Evolutionary conservation across 129 eudicot genomes (phyloP), one percentile per base, ranked within the genome.

Genomic region (Cynara cardunculus): DNA sequence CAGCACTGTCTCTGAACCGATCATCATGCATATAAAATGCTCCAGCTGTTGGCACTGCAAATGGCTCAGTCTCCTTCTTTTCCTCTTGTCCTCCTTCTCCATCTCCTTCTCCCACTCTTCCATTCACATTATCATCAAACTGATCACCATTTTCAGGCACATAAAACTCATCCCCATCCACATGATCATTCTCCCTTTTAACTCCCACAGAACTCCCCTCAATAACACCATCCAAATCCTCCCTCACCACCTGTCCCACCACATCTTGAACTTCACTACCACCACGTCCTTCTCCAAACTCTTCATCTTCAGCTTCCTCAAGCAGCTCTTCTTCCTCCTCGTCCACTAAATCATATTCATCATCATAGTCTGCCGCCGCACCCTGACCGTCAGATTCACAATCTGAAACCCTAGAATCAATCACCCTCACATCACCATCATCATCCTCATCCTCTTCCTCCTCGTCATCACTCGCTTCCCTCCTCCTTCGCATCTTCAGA

Each of bases 21-120:
- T 96, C 99, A 86, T 96, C 99, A 62, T 96, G 99, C 99, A 96
- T 96, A 83, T 96, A 96, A 84, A 96, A 96, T 0, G 98, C 96
- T 28, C 99, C 98, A 0, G 98, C 97, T 1, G 97, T 96, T 0
- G 99, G 99, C 68, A 96, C 99, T 7, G 95, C 86, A 84, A 75
- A 93, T 1, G 99, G 98, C 88, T 96, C 98, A 1, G 84, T 83
- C 88, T 86, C 97, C 80, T 92, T 92, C 90, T 89, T 92, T 56
- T 84, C 97, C 84, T 73, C 94, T 34, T 77, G 93, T 21, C 49
- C 86, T 9, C 78, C 87, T 7, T 21, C 84, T 13, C 75, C 81
- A 3, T 14, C 85, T 27, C 69, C 76, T 0, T 14, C 71, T 6
- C 65, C 74, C 62, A 32, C 75, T 18, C 31, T 59, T 26, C 76